Conservation (phyloP, 129 eudicot genomes). For the Centella asiatica region DNA sequence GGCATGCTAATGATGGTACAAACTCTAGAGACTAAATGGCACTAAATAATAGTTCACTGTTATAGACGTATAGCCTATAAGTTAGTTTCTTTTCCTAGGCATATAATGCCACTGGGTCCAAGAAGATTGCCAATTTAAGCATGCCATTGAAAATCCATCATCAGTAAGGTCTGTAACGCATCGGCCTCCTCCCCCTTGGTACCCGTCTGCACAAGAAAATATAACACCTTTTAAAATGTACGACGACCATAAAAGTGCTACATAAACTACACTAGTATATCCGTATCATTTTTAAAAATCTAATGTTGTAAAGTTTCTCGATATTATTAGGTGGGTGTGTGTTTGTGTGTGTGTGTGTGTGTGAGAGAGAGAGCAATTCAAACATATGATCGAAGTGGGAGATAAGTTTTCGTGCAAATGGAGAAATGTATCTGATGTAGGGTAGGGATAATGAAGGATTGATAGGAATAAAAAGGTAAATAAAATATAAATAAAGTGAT, state of each 20-base stretch:
- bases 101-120: not conserved
- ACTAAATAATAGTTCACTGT: not conserved
- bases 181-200: slow-evolving; percentile 35
- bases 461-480: too few relatives aligned
- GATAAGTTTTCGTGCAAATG: too few relatives aligned
- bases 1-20: slow-evolving; percentile 2
- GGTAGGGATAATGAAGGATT: too few relatives aligned
- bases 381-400: too few relatives aligned
- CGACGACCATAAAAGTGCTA: not conserved
- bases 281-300: too few relatives aligned
- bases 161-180: slow-evolving; percentile 37
- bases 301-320: too few relatives aligned
- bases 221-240: not conserved
- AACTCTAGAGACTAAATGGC: not conserved
- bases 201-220: slow-evolving; percentile 29
- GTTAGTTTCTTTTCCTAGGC: not conserved
- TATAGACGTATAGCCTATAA: not conserved
- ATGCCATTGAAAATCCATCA: not conserved
- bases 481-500: too few relatives aligned
- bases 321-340: too few relatives aligned
- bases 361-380: too few relatives aligned
- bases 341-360: too few relatives aligned
- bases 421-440: too few relatives aligned
- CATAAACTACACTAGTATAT: too few relatives aligned
- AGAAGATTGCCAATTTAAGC: not conserved